Evolutionary conservation across 2,329 filamentous ascomycete genomes (phyloP).

Genomic region (Diplocarpon mali): DNA sequence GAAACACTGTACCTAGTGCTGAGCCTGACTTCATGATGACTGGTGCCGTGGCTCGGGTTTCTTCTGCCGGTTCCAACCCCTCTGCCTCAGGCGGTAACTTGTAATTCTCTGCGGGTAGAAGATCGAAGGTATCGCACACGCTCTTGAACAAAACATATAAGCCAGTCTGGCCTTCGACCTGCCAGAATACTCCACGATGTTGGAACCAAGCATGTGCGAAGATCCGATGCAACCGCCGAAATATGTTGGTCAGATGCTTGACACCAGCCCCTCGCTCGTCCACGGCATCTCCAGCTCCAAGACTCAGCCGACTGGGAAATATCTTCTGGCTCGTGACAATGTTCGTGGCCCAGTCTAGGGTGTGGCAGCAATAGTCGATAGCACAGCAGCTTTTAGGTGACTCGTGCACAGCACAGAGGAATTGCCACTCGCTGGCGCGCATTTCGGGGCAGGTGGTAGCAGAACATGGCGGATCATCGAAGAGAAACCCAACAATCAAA

Average conservation of each 20-base stretch:
- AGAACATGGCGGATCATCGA: constrained; percentile 82
- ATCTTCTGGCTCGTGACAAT: constrained; percentile 89
- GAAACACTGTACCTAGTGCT: constrained; percentile 22
- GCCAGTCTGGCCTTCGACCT: constrained; percentile 80
- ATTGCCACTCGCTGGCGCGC: constrained; percentile 98
- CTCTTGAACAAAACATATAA: constrained; percentile 96
- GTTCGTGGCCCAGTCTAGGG: constrained; percentile 93
- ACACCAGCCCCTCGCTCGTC: constrained; percentile 54
- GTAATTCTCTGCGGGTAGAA: constrained; percentile 90
- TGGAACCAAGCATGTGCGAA: constrained; percentile 99
- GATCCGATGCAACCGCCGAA: constrained; percentile 86
- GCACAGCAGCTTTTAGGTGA: constrained; percentile 94
- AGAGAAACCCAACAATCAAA: constrained; percentile 84
- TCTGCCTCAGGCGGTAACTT: constrained; percentile 91
- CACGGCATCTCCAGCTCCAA: constrained; percentile 32
- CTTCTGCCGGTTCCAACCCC: constrained; percentile 52
- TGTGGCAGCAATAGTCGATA: constrained; percentile 98
- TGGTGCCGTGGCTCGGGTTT: constrained; percentile 29
- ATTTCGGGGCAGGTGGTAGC: constrained; percentile 89
- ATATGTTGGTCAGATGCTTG: constrained; percentile 88
- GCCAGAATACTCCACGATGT: constrained; percentile 90
- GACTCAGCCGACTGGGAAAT: constrained; percentile 64
- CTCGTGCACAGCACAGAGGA: constrained; percentile 94
- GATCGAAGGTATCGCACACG: constrained; percentile 82
- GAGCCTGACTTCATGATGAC: constrained; percentile 29